These are phyloP conservation scores for Vitellaria paradoxa DNA, from an alignment of 179 eudicot genomes.

Conservation along the genomic window DNA sequence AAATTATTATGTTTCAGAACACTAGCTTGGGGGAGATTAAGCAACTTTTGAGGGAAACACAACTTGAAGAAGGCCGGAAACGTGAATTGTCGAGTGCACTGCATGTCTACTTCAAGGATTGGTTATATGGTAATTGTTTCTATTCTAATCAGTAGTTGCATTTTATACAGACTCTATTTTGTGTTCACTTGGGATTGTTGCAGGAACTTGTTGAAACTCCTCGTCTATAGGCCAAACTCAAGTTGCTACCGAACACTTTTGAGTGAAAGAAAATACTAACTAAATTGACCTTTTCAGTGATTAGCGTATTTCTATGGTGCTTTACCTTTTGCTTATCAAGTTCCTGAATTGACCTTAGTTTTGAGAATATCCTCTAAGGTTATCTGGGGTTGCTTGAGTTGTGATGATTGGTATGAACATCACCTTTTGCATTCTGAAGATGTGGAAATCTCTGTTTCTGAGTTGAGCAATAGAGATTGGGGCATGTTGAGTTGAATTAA, in stretches of 20 bases:
- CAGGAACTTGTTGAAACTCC: background rate
- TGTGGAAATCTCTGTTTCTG: background rate
- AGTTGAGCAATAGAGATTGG: background rate
- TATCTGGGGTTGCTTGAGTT: too few species aligned
- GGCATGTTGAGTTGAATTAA: background rate
- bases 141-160: background rate
- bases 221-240: background rate
- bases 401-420: background rate
- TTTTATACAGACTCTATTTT: background rate
- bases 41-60: constrained; percentile 77
- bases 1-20: constrained; percentile 39
- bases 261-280: background rate
- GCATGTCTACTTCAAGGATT: constrained; percentile 81
- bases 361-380: background rate
- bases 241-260: background rate
- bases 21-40: constrained; percentile 72
- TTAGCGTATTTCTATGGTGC: background rate
- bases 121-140: constrained; percentile 74
- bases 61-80: constrained; percentile 78
- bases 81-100: constrained; percentile 86
- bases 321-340: background rate
- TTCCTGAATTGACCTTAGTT: background rate
- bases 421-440: background rate
- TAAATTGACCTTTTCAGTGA: background rate
- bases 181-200: background rate